A percentile compares a stretch with the other conserved stretches of the same genome.
Evolutionary conservation across 208 protist species (phyloP).

Genomic region (Angomonas deanei): DNA sequence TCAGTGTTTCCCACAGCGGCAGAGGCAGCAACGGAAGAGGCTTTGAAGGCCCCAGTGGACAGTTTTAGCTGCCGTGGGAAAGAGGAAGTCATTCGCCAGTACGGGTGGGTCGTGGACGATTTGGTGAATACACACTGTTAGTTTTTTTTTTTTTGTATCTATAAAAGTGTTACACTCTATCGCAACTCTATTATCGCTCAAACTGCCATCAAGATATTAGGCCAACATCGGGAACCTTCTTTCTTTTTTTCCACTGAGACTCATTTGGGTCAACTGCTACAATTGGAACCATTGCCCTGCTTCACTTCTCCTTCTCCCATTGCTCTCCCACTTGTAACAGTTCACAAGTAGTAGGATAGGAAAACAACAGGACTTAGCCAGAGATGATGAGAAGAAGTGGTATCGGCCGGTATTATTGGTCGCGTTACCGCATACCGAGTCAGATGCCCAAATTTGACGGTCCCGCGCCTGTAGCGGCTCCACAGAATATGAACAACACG

Average conservation of each 20-base stretch:
- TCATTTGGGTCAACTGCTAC: too few species aligned
- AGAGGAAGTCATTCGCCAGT: constrained; percentile 86
- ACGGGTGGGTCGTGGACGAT: constrained; percentile 78
- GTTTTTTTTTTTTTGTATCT: neutral
- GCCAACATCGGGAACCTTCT: too few species aligned
- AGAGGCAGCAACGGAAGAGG: constrained; percentile 36
- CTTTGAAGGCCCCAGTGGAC: constrained; percentile 60
- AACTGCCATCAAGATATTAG: too few species aligned
- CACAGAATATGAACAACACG: constrained; percentile 90
- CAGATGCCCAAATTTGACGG: constrained; percentile 86
- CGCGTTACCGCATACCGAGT: constrained; percentile 77
- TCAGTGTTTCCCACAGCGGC: constrained; percentile 53
- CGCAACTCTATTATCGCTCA: too few species aligned
- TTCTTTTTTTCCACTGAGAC: too few species aligned
- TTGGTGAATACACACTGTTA: constrained; percentile 25
- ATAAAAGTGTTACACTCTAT: too few species aligned
- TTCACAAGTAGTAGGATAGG: too few species aligned
- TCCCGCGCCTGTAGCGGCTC: constrained; percentile 72
- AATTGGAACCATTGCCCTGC: neutral
- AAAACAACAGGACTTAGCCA: neutral
- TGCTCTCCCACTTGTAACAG: too few species aligned
- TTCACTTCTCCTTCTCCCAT: constrained; percentile 2
- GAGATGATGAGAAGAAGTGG: constrained; percentile 1
- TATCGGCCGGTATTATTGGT: constrained; percentile 70
- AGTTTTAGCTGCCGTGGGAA: constrained; percentile 73